These are phyloP conservation scores for Cercophora newfieldiana DNA, from an alignment of 495 filamentous ascomycete species.

Conservation along the genomic window DNA sequence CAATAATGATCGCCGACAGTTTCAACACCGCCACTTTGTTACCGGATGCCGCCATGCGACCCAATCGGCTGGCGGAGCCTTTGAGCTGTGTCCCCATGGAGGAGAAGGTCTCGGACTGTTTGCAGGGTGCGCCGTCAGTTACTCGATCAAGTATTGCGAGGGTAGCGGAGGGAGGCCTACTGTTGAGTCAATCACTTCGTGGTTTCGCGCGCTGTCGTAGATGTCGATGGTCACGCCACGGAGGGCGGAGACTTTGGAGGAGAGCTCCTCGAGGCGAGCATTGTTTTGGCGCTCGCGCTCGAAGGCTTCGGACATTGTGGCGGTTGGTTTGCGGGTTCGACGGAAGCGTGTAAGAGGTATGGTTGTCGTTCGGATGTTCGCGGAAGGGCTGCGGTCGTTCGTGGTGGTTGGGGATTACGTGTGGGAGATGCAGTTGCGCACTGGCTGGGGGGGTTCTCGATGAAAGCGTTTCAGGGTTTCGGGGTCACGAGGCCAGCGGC, in stretches of 20 bases:
- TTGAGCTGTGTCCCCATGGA: conserved; percentile 67
- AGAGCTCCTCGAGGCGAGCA: conserved; percentile 86
- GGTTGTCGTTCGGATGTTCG: background rate
- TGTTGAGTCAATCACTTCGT: conserved; percentile 81
- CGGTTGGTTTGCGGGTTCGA: background rate
- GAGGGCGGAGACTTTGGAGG: conserved; percentile 84
- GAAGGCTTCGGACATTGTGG: conserved; percentile 86
- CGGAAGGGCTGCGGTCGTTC: background rate
- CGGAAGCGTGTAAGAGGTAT: background rate
- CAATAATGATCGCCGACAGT: conserved; percentile 80
- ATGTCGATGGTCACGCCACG: conserved; percentile 98
- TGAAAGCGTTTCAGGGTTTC: background rate
- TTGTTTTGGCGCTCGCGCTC: conserved; percentile 97
- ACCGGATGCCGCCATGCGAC: conserved; percentile 87
- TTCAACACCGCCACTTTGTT: conserved; percentile 90
- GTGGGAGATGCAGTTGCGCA: background rate
- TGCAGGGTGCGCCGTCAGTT: background rate
- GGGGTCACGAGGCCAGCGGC: background rate
- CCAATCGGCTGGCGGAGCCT: conserved; percentile 80
- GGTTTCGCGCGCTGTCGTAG: conserved; percentile 87
- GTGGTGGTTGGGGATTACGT: background rate
- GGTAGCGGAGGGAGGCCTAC: conserved; percentile 49
- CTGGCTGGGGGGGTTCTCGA: background rate
- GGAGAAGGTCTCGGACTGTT: conserved; percentile 58
- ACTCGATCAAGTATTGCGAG: no score